These are phyloP conservation scores for Sarcomyxa edulis DNA, from an alignment of 768 basidiomycete genomes.

Conservation along the genomic window DNA sequence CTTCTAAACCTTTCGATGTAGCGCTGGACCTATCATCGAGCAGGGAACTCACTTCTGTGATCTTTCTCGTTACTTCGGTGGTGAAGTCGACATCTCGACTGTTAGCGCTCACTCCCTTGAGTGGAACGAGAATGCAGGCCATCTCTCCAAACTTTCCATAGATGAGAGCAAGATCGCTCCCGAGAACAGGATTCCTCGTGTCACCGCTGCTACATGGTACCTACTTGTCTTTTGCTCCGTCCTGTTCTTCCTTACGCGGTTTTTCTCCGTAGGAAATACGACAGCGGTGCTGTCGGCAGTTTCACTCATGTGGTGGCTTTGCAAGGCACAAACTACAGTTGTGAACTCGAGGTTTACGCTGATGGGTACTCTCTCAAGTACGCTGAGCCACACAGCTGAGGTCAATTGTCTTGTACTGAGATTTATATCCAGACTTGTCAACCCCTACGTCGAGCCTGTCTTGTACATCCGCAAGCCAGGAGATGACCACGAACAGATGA, in stretches of 20 bases:
- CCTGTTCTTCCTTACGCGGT: conserved; percentile 2
- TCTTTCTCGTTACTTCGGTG: conserved; percentile 95
- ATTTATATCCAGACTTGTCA: conserved; percentile 55
- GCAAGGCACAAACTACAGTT: conserved; percentile 91
- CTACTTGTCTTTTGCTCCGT: background rate
- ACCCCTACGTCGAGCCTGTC: conserved; percentile 91
- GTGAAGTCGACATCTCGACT: conserved; percentile 82
- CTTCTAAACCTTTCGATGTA: conserved; percentile 18
- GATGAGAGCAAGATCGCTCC: conserved; percentile 83
- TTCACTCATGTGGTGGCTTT: conserved; percentile 89
- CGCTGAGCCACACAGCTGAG: conserved; percentile 14
- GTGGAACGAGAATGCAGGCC: conserved; percentile 86
- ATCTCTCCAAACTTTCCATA: conserved; percentile 72
- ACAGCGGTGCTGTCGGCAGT: conserved; percentile 88
- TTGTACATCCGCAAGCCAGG: conserved; percentile 84
- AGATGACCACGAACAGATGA: conserved; percentile 66
- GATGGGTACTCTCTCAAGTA: conserved; percentile 89
- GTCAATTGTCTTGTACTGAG: conserved; percentile 1
- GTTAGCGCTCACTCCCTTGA: conserved; percentile 87
- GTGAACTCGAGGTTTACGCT: conserved; percentile 90
- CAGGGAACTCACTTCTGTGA: conserved; percentile 98
- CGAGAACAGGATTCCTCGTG: conserved; percentile 90
- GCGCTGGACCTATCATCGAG: conserved; percentile 80
- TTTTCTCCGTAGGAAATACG: conserved; percentile 73
- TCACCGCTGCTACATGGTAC: conserved; percentile 88